These are phyloP conservation scores for Oidiodendron maius DNA, from an alignment of 495 filamentous ascomycete species.

Conservation along the genomic window DNA sequence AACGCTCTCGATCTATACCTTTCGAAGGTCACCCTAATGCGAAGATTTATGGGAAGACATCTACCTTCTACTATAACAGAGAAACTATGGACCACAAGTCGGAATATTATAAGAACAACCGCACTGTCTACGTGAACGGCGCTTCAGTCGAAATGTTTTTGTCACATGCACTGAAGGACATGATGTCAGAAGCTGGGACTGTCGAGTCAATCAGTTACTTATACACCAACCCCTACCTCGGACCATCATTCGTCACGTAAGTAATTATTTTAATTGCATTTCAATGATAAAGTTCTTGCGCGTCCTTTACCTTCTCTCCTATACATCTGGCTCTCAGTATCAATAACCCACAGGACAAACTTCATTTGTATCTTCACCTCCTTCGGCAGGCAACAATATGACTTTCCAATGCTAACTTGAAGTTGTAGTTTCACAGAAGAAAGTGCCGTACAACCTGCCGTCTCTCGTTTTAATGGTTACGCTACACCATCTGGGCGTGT, in stretches of 20 bases:
- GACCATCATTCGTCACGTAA: constrained; percentile 8
- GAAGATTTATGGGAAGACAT: background rate
- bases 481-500: background rate
- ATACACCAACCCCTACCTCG: background rate
- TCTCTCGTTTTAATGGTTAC: background rate
- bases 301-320: too few relatives aligned
- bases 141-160: background rate
- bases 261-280: background rate
- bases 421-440: constrained; percentile 4
- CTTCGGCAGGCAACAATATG: too few relatives aligned
- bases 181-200: constrained; percentile 8
- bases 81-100: background rate
- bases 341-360: too few relatives aligned
- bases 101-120: background rate
- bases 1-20: background rate
- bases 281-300: too few relatives aligned
- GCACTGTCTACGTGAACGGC: constrained; percentile 5
- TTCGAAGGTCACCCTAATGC: background rate
- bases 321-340: too few relatives aligned
- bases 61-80: background rate
- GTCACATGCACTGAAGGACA: constrained; percentile 7
- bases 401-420: constrained; percentile 1
- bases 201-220: constrained; percentile 13
- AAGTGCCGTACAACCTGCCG: constrained; percentile 1
- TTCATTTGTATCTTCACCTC: too few relatives aligned